phyloP scores from a whole-genome alignment of 2,329 filamentous ascomycete species.

The Teratosphaeria epicoccoides region DNA sequence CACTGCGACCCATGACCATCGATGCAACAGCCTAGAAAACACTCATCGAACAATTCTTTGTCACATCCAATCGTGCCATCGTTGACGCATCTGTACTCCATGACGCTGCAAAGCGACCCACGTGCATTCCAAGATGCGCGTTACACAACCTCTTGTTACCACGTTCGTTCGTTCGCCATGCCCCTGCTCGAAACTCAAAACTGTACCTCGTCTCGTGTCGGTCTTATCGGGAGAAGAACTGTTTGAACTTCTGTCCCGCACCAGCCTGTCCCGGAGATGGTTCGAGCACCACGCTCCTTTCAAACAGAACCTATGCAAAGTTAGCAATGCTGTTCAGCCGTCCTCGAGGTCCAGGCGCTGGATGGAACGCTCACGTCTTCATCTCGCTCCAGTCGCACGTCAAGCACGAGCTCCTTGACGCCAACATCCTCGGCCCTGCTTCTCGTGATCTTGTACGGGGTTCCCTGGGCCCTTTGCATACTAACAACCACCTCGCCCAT shows the following conservation, averaged over 20 bases:
- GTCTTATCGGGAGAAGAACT: conserved; percentile 28
- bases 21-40: background rate
- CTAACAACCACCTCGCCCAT: conserved; percentile 84
- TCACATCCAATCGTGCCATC: background rate
- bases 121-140: background rate
- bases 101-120: background rate
- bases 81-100: background rate
- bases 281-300: conserved; percentile 46
- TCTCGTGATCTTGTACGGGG: conserved; percentile 57
- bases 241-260: conserved; percentile 28
- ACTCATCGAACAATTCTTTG: background rate
- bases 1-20: background rate
- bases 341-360: background rate
- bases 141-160: background rate
- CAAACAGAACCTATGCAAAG: conserved; percentile 43
- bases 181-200: too few relatives aligned
- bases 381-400: conserved; percentile 70
- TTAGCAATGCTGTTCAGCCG: conserved; percentile 8
- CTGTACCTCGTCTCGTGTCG: background rate
- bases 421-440: conserved; percentile 51
- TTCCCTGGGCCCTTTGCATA: conserved; percentile 83
- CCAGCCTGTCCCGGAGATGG: conserved; percentile 26
- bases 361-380: conserved; percentile 59
- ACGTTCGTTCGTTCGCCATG: too few relatives aligned
- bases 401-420: conserved; percentile 64